A percentile compares a stretch with the other conserved stretches of the same genome.
Conservation (phyloP, 768 basidiomycete genomes). For the Collybiopsis luxurians region DNA sequence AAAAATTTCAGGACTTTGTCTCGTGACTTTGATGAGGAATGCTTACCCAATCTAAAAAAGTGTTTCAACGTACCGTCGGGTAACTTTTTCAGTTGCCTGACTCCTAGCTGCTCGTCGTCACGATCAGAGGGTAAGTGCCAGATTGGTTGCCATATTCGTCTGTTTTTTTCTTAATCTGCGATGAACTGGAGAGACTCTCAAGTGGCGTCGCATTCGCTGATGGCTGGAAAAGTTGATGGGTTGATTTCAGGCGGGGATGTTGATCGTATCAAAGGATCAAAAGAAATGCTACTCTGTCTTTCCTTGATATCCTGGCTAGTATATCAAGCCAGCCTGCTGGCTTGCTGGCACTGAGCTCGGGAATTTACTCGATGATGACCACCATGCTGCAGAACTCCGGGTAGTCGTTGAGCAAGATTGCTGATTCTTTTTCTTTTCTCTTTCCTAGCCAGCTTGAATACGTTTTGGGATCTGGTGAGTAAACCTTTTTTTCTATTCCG, state of each 20-base stretch:
- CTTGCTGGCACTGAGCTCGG: too few relatives aligned
- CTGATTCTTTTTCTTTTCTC: too few relatives aligned
- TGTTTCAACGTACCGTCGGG: neutral
- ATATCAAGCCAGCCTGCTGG: too few relatives aligned
- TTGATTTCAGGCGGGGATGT: neutral
- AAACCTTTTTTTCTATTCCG: too few relatives aligned
- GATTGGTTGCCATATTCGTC: neutral
- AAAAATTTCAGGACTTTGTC: too few relatives aligned
- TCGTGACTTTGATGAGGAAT: too few relatives aligned
- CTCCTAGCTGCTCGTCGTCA: neutral
- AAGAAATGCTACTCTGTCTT: neutral
- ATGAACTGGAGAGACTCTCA: neutral
- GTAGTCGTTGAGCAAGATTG: too few relatives aligned
- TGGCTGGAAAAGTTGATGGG: conserved; percentile 2
- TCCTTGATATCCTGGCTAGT: neutral
- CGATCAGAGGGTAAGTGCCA: neutral
- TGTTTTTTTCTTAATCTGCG: neutral
- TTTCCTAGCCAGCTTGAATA: too few relatives aligned
- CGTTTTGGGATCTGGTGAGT: too few relatives aligned
- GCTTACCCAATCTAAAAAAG: too few relatives aligned
- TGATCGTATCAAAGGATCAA: conserved; percentile 7
- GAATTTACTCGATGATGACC: too few relatives aligned
- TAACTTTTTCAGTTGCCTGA: neutral
- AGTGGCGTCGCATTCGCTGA: neutral
- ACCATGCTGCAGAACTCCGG: too few relatives aligned